Evolutionary conservation across 2,329 filamentous ascomycete species (phyloP).

Genomic region (Diaporthe helianthi): DNA sequence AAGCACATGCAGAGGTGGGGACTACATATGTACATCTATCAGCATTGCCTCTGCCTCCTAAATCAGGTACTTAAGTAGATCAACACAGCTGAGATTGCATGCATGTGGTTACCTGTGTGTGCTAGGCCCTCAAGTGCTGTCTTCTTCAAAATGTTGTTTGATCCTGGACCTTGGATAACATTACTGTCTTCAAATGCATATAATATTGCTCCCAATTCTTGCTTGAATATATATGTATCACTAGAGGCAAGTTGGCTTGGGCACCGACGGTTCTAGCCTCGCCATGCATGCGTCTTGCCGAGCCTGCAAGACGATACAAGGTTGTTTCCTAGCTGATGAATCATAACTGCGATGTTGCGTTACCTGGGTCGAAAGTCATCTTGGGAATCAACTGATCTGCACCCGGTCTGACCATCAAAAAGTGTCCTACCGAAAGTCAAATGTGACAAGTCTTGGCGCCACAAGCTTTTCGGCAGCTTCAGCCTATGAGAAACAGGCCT

Average conservation of each 20-base stretch:
- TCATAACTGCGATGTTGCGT: neutral
- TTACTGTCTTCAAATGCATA: neutral
- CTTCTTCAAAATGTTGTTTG: neutral
- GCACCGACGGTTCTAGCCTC: neutral
- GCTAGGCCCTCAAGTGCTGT: no score
- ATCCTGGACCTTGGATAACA: neutral
- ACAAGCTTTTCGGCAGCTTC: slow-evolving; percentile 23
- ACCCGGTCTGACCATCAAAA: neutral
- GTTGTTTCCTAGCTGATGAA: neutral
- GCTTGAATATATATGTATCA: no score
- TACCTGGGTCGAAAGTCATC: neutral
- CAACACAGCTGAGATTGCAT: neutral
- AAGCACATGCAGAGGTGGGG: neutral
- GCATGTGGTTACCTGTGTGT: no score
- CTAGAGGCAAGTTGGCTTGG: neutral
- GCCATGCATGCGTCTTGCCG: neutral
- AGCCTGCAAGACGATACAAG: neutral
- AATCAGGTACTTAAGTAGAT: neutral
- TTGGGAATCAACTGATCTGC: neutral
- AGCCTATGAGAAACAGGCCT: neutral
- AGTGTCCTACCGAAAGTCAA: neutral
- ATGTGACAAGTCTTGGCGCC: slow-evolving; percentile 9
- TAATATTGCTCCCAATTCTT: neutral
- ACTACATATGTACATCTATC: no score
- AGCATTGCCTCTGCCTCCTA: neutral